Evolutionary conservation across 1,284 basidiomycete genomes (phyloP).

Genomic region (Singerocomus rubriflavus): DNA sequence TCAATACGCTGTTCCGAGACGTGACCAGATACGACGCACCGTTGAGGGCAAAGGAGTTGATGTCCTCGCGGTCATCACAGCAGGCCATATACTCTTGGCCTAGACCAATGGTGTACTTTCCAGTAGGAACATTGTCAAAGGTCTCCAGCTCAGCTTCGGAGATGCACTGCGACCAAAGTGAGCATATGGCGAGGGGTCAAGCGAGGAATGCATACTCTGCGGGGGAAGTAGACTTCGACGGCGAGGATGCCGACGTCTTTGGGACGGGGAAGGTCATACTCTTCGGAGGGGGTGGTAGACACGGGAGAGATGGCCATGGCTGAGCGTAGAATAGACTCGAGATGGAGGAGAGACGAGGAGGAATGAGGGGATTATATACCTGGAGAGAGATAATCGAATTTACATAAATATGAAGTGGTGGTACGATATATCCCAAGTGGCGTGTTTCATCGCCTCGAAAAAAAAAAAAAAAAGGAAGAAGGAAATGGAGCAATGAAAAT

Average conservation of each 20-base stretch:
- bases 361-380: slow-evolving; percentile 23
- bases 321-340: neutral
- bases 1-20: slow-evolving; percentile 5
- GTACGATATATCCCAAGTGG: slow-evolving; percentile 29
- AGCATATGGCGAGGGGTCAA: slow-evolving; percentile 17
- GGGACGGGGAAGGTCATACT: slow-evolving; percentile 52
- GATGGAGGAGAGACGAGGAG: neutral
- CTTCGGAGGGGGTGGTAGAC: slow-evolving; percentile 10
- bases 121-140: slow-evolving; percentile 93
- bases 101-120: slow-evolving; percentile 99
- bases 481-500: neutral
- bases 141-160: slow-evolving; percentile 94
- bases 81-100: slow-evolving; percentile 98
- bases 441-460: slow-evolving; percentile 25
- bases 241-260: slow-evolving; percentile 91
- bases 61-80: slow-evolving; percentile 96
- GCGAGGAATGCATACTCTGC: slow-evolving; percentile 59
- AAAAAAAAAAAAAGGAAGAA: neutral
- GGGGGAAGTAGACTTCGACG: slow-evolving; percentile 93
- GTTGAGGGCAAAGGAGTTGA: slow-evolving; percentile 96
- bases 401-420: slow-evolving; percentile 25
- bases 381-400: slow-evolving; percentile 5
- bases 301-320: slow-evolving; percentile 23
- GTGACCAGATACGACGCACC: slow-evolving; percentile 51
- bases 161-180: slow-evolving; percentile 62